phyloP scores from a whole-genome alignment of 2,329 filamentous ascomycete genomes.

The Alternaria gansuensis region DNA sequence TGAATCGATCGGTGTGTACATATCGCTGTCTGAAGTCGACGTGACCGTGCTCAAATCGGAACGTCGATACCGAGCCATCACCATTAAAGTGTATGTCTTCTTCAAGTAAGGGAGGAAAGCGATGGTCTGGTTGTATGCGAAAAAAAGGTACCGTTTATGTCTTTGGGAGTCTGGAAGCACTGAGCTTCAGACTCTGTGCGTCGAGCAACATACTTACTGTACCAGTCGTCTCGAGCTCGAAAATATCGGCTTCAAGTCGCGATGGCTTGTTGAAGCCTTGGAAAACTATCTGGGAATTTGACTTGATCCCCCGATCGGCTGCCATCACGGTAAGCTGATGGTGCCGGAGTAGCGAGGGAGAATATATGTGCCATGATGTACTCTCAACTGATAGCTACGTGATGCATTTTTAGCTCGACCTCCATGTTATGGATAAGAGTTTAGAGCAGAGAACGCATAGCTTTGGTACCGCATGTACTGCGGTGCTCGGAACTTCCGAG shows the following conservation, averaged over 20 bases:
- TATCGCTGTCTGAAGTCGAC: conserved; percentile 57
- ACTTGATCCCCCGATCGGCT: conserved; percentile 38
- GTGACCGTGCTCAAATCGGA: conserved; percentile 55
- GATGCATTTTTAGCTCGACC: background rate
- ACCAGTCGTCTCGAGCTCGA: conserved; percentile 53
- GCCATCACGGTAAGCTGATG: conserved; percentile 39
- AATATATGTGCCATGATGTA: conserved; percentile 48
- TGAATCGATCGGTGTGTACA: conserved; percentile 56
- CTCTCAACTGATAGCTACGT: background rate
- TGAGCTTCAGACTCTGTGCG: background rate
- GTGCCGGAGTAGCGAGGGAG: conserved; percentile 39
- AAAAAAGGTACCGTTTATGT: conserved; percentile 59
- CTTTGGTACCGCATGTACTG: conserved; percentile 17
- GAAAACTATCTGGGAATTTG: conserved; percentile 50
- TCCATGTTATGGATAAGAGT: background rate
- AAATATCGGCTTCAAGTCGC: conserved; percentile 53
- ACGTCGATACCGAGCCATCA: conserved; percentile 56
- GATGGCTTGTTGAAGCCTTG: conserved; percentile 55
- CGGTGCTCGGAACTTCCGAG: conserved; percentile 5
- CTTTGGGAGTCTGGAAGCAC: conserved; percentile 46
- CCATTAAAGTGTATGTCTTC: conserved; percentile 63
- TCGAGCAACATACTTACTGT: conserved; percentile 20
- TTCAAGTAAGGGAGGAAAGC: conserved; percentile 64
- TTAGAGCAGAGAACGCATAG: background rate
- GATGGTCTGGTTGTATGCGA: conserved; percentile 57